phyloP scores from a whole-genome alignment of 306 rosid species.

The Sesbania bispinosa region DNA sequence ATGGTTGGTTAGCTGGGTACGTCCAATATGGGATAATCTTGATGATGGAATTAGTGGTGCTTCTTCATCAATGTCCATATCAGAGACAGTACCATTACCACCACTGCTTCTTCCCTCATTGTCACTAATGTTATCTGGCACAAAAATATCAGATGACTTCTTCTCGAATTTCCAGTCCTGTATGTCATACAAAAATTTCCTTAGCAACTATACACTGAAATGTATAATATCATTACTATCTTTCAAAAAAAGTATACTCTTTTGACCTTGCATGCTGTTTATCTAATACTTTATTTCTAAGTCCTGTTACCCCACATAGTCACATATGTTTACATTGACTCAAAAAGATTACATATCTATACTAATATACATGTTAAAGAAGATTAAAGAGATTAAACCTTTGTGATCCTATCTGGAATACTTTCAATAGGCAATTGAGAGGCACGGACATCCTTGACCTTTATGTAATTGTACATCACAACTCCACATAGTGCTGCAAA shows the following conservation, averaged over 20 bases:
- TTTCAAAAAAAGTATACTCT: too few relatives aligned
- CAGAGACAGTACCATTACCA: conserved; percentile 37
- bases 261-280: too few relatives aligned
- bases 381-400: conserved; percentile 38
- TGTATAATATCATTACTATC: too few relatives aligned
- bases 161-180: conserved; percentile 92
- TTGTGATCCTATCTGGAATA: conserved; percentile 56
- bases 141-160: conserved; percentile 62
- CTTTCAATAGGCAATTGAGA: conserved; percentile 60
- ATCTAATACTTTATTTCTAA: too few relatives aligned
- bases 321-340: neutral
- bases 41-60: conserved; percentile 67
- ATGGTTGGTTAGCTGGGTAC: conserved; percentile 27
- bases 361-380: neutral
- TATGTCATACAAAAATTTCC: neutral
- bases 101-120: conserved; percentile 38
- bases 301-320: too few relatives aligned
- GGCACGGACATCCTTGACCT: conserved; percentile 80
- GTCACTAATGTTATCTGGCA: conserved; percentile 39
- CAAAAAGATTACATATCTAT: neutral
- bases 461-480: conserved; percentile 82
- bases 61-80: conserved; percentile 54
- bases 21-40: conserved; percentile 47
- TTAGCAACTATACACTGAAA: too few relatives aligned
- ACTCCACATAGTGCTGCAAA: conserved; percentile 78